Conservation (phyloP, 169 alveolate genomes). For the Babesia bigemina region DNA sequence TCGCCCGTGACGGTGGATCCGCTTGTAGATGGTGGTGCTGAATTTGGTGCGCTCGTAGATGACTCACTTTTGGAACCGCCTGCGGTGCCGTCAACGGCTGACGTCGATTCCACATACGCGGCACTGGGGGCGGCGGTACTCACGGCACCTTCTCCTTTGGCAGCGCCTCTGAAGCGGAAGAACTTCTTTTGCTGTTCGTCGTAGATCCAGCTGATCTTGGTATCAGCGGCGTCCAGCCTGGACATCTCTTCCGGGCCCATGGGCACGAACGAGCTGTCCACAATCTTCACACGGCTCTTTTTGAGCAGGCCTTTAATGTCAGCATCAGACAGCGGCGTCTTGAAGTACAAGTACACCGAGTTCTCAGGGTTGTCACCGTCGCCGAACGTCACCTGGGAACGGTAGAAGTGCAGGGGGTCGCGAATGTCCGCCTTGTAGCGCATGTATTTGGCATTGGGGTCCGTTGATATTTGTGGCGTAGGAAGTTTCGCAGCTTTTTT, state of each 20-base stretch:
- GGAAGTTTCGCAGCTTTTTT: background rate
- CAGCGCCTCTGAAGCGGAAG: background rate
- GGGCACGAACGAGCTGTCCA: background rate
- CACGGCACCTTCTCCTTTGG: background rate
- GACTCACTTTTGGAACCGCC: no score
- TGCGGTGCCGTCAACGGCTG: no score
- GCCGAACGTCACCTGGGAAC: constrained; percentile 8
- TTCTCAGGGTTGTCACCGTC: background rate
- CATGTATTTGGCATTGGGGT: background rate
- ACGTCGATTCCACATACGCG: no score
- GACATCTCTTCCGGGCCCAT: constrained; percentile 6
- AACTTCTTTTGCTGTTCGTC: constrained; percentile 2
- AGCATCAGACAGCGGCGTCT: constrained; percentile 1
- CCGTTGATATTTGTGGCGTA: background rate
- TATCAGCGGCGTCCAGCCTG: background rate
- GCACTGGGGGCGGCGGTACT: background rate
- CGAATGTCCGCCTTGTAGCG: constrained; percentile 20
- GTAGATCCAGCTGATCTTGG: constrained; percentile 25
- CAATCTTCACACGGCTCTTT: constrained; percentile 3
- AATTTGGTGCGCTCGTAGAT: no score
- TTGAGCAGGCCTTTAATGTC: constrained; percentile 2
- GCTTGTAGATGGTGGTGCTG: no score
- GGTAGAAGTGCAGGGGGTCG: constrained; percentile 30
- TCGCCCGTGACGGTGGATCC: no score
- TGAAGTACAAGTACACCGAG: constrained; percentile 21